A percentile compares a stretch with the other conserved stretches of the same genome.
Conservation (phyloP, 2,329 filamentous ascomycete genomes). For the Aspergillus glaucus region DNA sequence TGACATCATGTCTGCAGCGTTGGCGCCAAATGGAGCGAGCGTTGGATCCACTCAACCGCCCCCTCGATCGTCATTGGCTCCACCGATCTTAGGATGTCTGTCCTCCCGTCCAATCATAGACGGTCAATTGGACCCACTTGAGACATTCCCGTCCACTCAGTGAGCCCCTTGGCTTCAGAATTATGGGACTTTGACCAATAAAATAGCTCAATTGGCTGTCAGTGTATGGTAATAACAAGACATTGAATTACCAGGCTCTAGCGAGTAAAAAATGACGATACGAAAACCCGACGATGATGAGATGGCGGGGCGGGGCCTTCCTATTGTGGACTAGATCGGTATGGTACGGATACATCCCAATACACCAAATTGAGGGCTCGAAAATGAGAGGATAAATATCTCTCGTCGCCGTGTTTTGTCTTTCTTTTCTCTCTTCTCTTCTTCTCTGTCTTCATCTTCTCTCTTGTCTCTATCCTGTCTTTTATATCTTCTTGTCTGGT, state of each 20-base stretch:
- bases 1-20: conserved; percentile 21
- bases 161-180: conserved; percentile 13
- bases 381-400: too few relatives aligned
- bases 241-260: neutral
- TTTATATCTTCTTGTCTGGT: neutral
- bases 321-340: too few relatives aligned
- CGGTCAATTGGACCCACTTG: conserved; percentile 3
- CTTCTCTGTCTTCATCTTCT: neutral
- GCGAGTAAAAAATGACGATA: neutral
- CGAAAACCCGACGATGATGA: too few relatives aligned
- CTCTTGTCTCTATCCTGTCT: neutral
- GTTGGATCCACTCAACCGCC: conserved; percentile 19
- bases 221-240: too few relatives aligned
- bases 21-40: conserved; percentile 20
- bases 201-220: neutral
- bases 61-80: conserved; percentile 27
- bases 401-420: too few relatives aligned
- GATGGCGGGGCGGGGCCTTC: too few relatives aligned
- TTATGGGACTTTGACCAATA: neutral
- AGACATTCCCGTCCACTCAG: conserved; percentile 20
- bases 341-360: too few relatives aligned
- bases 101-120: conserved; percentile 15
- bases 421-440: too few relatives aligned
- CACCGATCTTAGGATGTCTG: conserved; percentile 24
- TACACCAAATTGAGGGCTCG: too few relatives aligned